Percentiles rank a stretch among this genome's conserved stretches.
Evolutionary conservation across 2,329 filamentous ascomycete species (phyloP).

Genomic region (Tolypocladium guangdongense): DNA sequence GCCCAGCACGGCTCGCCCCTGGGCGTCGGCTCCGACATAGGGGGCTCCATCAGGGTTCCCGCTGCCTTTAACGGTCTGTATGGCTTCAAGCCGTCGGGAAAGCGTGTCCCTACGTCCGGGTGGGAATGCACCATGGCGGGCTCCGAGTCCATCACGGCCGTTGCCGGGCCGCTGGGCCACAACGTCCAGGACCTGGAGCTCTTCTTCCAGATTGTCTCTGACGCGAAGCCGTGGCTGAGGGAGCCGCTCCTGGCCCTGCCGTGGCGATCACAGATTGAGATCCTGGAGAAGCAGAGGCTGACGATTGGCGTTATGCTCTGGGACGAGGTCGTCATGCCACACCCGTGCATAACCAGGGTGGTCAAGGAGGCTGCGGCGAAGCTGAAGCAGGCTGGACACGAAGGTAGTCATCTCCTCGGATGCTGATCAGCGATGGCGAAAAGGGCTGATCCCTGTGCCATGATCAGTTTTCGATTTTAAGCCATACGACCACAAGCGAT

Average conservation of each 20-base stretch:
- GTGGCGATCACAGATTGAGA: slow-evolving; percentile 2
- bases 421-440: not conserved
- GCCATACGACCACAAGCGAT: slow-evolving; percentile 3
- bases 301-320: slow-evolving; percentile 27
- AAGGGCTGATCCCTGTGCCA: slow-evolving; percentile 31
- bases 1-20: slow-evolving; percentile 29
- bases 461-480: slow-evolving; percentile 4
- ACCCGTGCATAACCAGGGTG: slow-evolving; percentile 47
- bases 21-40: slow-evolving; percentile 31
- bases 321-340: slow-evolving; percentile 48
- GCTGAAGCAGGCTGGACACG: slow-evolving; percentile 34
- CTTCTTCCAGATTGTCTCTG: slow-evolving; percentile 21
- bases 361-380: slow-evolving; percentile 40
- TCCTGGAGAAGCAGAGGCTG: slow-evolving; percentile 4
- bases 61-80: slow-evolving; percentile 24
- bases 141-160: slow-evolving; percentile 23
- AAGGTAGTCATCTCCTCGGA: slow-evolving; percentile 40
- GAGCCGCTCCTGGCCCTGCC: slow-evolving; percentile 21
- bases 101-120: slow-evolving; percentile 17
- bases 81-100: slow-evolving; percentile 22
- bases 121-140: slow-evolving; percentile 17
- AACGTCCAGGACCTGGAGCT: slow-evolving; percentile 23
- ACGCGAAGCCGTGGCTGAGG: slow-evolving; percentile 20
- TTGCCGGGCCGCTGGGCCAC: slow-evolving; percentile 21
- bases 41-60: slow-evolving; percentile 27